phyloP scores from a whole-genome alignment of 1,284 basidiomycete species.

The Jaminaea rosea region DNA sequence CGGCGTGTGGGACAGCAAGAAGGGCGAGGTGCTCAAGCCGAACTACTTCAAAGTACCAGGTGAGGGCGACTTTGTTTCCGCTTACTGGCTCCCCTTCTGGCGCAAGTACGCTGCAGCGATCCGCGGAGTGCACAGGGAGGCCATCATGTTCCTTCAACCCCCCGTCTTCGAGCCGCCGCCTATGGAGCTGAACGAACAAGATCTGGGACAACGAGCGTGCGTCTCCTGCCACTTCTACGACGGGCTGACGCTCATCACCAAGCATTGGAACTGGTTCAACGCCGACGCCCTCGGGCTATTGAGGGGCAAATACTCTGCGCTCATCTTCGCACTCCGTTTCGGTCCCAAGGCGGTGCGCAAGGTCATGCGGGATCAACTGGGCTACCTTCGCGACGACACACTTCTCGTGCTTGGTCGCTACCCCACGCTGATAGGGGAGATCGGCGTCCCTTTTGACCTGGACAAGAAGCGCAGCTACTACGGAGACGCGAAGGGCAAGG shows the following conservation, averaged over 20 bases:
- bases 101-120: slow-evolving; percentile 60
- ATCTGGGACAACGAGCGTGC: slow-evolving; percentile 63
- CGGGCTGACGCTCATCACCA: slow-evolving; percentile 59
- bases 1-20: slow-evolving; percentile 75
- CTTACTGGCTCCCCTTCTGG: slow-evolving; percentile 78
- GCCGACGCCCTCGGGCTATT: slow-evolving; percentile 60
- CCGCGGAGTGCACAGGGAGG: slow-evolving; percentile 65
- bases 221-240: slow-evolving; percentile 90
- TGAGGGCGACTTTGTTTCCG: slow-evolving; percentile 59
- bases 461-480: slow-evolving; percentile 68
- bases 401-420: slow-evolving; percentile 57
- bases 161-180: slow-evolving; percentile 77
- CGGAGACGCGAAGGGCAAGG: slow-evolving; percentile 28
- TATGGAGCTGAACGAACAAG: slow-evolving; percentile 53
- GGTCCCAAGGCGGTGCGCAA: slow-evolving; percentile 74
- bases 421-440: slow-evolving; percentile 89
- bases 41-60: slow-evolving; percentile 60
- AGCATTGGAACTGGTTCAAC: slow-evolving; percentile 76
- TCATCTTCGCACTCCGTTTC: slow-evolving; percentile 55
- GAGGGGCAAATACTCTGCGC: slow-evolving; percentile 67
- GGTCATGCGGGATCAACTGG: slow-evolving; percentile 73
- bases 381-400: slow-evolving; percentile 65
- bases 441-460: slow-evolving; percentile 88
- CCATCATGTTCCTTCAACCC: slow-evolving; percentile 83
- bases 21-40: slow-evolving; percentile 61